Conservation (phyloP, 208 protist genomes). For the Wallacemonas sp. region DNA sequence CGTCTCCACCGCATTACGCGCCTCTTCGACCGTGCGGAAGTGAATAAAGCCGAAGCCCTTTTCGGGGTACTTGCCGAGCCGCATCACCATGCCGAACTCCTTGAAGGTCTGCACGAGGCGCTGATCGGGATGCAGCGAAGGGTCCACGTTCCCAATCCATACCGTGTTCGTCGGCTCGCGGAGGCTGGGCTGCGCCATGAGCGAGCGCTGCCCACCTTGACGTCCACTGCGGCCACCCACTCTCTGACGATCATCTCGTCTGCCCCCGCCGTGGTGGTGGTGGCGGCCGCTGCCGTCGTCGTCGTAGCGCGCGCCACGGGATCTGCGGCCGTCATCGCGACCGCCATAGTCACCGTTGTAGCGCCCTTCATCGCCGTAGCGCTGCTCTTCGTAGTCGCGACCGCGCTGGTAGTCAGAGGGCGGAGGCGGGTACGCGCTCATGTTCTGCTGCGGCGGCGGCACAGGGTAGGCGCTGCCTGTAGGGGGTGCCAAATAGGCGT, state of each 20-base stretch:
- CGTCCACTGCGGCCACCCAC: not conserved
- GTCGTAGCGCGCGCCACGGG: conserved; percentile 1
- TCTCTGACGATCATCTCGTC: not conserved
- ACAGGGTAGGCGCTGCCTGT: conserved; percentile 2
- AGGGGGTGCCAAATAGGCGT: conserved; percentile 1
- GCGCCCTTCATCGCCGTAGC: conserved; percentile 12
- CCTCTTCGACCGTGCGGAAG: conserved; percentile 80
- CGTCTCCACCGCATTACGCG: conserved; percentile 60
- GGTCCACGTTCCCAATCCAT: conserved; percentile 83
- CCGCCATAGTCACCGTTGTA: conserved; percentile 15
- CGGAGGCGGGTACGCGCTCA: not conserved
- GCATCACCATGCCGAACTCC: conserved; percentile 82
- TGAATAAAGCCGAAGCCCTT: conserved; percentile 88
- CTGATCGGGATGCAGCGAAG: conserved; percentile 43
- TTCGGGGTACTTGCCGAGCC: conserved; percentile 61
- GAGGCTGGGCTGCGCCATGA: conserved; percentile 20
- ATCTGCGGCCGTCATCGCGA: conserved; percentile 8
- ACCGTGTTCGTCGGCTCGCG: conserved; percentile 88
- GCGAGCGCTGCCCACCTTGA: conserved; percentile 2
- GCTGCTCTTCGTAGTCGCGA: conserved; percentile 1
- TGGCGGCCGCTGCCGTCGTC: not conserved
- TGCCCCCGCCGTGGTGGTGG: not conserved
- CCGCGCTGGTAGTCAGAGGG: not conserved
- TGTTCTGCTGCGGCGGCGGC: no score
- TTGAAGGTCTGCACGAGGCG: conserved; percentile 56